Conservation (phyloP, 108 stramenopile genomes). For the Epithemia pelagica region DNA sequence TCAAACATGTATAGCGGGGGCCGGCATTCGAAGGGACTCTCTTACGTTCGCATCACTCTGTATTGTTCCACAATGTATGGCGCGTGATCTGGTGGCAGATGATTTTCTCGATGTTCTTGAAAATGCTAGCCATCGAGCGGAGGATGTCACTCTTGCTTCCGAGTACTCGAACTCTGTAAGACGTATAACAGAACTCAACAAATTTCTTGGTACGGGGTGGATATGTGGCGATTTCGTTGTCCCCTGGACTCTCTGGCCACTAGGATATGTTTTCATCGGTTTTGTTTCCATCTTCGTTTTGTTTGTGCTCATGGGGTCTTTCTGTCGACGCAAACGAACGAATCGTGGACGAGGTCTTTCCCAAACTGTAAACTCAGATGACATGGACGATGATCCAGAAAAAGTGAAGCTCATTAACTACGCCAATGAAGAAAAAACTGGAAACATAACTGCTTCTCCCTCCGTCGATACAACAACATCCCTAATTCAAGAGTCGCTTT, state of each 20-base stretch:
- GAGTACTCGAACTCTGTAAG: constrained; percentile 27
- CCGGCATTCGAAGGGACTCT: constrained; percentile 30
- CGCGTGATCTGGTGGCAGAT: constrained; percentile 25
- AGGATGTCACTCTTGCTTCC: neutral
- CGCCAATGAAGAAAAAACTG: neutral
- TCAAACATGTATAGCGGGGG: constrained; percentile 12
- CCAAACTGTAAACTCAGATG: neutral
- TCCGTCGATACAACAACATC: neutral
- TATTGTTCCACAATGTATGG: constrained; percentile 33
- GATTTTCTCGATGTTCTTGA: constrained; percentile 27
- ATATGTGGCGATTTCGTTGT: constrained; percentile 39
- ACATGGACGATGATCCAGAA: neutral
- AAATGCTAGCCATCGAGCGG: neutral
- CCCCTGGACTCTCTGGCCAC: constrained; percentile 22
- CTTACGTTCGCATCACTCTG: constrained; percentile 46
- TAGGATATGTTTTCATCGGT: constrained; percentile 6
- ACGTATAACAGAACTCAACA: constrained; percentile 30
- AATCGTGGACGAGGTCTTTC: too few species aligned
- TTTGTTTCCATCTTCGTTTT: neutral
- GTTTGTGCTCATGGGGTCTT: neutral
- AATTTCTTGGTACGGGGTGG: constrained; percentile 44
- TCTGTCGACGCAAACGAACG: neutral
- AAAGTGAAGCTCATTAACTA: neutral
- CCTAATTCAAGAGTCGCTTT: neutral
- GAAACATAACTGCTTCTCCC: neutral